These are phyloP conservation scores for Myxozyma sirexii DNA, from an alignment of 805 yeast genomes.

Conservation along the genomic window DNA sequence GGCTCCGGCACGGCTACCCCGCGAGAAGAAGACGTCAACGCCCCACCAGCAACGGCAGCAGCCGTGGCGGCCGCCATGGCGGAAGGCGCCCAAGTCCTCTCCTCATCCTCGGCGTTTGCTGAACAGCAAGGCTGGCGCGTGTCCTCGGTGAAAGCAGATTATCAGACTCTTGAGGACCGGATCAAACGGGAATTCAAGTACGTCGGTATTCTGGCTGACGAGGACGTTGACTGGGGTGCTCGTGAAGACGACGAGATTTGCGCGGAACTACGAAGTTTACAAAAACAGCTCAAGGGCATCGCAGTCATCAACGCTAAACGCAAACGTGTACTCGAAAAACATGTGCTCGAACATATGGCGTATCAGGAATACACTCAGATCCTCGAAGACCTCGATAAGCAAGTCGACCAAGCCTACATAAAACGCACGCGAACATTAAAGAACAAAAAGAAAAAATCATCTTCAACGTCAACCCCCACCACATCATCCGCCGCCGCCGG, in stretches of 20 bases:
- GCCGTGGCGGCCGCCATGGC: slow-evolving; percentile 8
- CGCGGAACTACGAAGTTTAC: slow-evolving; percentile 75
- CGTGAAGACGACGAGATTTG: slow-evolving; percentile 94
- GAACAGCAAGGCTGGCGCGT: slow-evolving; percentile 51
- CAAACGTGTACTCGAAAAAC: slow-evolving; percentile 65
- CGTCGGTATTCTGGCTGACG: slow-evolving; percentile 79
- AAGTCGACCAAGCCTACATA: slow-evolving; percentile 90
- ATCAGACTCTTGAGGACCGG: slow-evolving; percentile 81
- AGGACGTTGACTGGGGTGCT: slow-evolving; percentile 47
- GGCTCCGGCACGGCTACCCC: slow-evolving; percentile 3
- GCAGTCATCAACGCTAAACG: slow-evolving; percentile 66
- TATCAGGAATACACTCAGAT: slow-evolving; percentile 93
- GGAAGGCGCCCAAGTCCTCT: slow-evolving; percentile 17
- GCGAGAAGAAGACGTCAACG: not conserved
- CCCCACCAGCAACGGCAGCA: slow-evolving; percentile 8
- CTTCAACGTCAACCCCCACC: not conserved
- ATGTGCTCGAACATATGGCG: slow-evolving; percentile 84
- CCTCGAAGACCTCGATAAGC: slow-evolving; percentile 91
- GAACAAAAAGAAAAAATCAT: slow-evolving; percentile 54
- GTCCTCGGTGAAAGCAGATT: slow-evolving; percentile 58
- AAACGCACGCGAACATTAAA: slow-evolving; percentile 78
- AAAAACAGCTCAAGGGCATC: slow-evolving; percentile 63
- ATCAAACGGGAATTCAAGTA: slow-evolving; percentile 83
- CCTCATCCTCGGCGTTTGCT: slow-evolving; percentile 35
- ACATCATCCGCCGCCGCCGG: slow-evolving; percentile 35